These are phyloP conservation scores for Remersonia thermophila DNA, from an alignment of 2,329 filamentous ascomycete genomes.

Conservation along the genomic window DNA sequence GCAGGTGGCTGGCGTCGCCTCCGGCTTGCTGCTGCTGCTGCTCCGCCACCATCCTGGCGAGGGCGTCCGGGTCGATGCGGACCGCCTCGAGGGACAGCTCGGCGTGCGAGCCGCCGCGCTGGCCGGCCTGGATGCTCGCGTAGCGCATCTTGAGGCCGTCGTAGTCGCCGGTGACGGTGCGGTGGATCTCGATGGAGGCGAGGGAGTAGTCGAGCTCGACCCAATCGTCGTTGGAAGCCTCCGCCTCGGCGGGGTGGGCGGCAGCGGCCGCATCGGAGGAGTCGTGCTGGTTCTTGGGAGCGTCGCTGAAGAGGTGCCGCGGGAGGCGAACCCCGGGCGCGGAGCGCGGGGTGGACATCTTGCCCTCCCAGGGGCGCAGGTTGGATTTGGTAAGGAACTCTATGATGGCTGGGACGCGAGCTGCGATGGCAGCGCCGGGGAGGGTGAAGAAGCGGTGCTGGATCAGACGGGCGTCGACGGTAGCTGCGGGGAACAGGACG, in stretches of 20 bases:
- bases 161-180: conserved; percentile 30
- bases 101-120: conserved; percentile 37
- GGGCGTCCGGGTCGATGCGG: conserved; percentile 4
- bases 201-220: conserved; percentile 29
- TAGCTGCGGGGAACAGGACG: conserved; percentile 32
- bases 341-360: conserved; percentile 33
- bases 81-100: conserved; percentile 35
- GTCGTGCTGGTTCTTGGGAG: not conserved
- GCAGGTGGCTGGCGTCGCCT: not conserved
- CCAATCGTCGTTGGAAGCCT: conserved; percentile 1
- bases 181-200: conserved; percentile 40
- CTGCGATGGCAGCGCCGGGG: conserved; percentile 15
- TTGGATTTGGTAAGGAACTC: conserved; percentile 33
- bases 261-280: not conserved
- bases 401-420: conserved; percentile 24
- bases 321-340: conserved; percentile 18
- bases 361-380: conserved; percentile 35
- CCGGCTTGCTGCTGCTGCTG: not conserved
- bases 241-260: not conserved
- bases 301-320: conserved; percentile 1
- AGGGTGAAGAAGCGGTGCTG: conserved; percentile 26
- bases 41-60: not conserved
- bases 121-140: conserved; percentile 39
- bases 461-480: conserved; percentile 36
- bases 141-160: conserved; percentile 35